phyloP scores from a whole-genome alignment of 2,329 filamentous ascomycete species.

The Lachnellula arida region DNA sequence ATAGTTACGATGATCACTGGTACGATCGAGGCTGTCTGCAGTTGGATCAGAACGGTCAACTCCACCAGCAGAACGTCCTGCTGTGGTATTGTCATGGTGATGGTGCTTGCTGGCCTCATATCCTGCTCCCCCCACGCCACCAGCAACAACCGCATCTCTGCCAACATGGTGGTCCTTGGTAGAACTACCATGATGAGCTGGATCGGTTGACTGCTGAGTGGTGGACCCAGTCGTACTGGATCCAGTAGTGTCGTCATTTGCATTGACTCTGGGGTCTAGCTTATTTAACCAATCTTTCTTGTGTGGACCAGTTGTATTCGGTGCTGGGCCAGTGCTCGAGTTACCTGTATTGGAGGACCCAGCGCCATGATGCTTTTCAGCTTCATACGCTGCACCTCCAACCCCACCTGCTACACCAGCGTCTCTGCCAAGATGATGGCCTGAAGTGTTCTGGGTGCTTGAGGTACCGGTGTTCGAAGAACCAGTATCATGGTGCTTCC shows the following conservation, averaged over 20 bases:
- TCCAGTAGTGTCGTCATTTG: constrained; percentile 10
- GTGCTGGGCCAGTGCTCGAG: constrained; percentile 11
- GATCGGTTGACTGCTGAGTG: constrained; percentile 29
- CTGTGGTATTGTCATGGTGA: too few relatives aligned
- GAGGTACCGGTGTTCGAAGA: neutral
- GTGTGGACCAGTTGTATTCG: constrained; percentile 32
- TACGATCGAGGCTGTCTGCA: neutral
- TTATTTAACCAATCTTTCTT: constrained; percentile 37
- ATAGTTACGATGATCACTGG: constrained; percentile 13
- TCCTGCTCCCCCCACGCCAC: constrained; percentile 7
- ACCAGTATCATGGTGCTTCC: neutral
- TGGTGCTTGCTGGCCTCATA: neutral
- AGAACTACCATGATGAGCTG: constrained; percentile 30
- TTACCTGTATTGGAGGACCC: neutral
- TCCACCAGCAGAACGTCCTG: too few relatives aligned
- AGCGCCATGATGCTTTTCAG: constrained; percentile 3
- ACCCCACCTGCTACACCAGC: constrained; percentile 1
- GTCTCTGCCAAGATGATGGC: neutral
- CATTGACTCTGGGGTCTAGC: constrained; percentile 36
- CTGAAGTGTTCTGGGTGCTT: neutral
- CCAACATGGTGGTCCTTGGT: constrained; percentile 16
- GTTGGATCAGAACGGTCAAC: too few relatives aligned
- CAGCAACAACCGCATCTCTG: constrained; percentile 14
- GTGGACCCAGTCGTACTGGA: constrained; percentile 29
- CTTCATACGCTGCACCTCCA: constrained; percentile 3